Base-by-base conservation (phyloP, 257 asterid genomes). In the Solanum appendiculatum region DNA sequence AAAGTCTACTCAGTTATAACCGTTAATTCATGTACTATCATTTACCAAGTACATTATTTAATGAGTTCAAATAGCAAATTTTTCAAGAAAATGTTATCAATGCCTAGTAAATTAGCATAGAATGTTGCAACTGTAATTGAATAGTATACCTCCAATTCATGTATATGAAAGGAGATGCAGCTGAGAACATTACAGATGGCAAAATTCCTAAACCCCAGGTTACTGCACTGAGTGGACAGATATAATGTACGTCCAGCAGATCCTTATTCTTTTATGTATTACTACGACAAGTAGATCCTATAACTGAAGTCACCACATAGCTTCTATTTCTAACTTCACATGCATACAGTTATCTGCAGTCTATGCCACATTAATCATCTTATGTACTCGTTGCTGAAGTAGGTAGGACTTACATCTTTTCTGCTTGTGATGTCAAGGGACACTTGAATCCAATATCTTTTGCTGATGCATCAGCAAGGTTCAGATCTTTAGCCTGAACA, bases 401-500 rank as follows among this genome's bases (percentile, higher is more conserved):
- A 60, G 64, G 44, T 77, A n/a, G 82, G 82, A 88, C 97, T 90
- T 88, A 97, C 99, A 97, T 94, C 63, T 92, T 90, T 81, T 92
- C 93, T 27, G 98, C 95, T 87, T 91, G 89, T 88, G 88, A 89
- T 56, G 98, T 86, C 93, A 92, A 86, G 14, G 97, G 98, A 72
- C 88, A 93, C 64, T 27, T 92, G 39, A 92, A 46, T 36, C 92
- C 89, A 34, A 92, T 95, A 86, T 93, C 94, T 90, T 94, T 89
- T 73, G 97, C 97, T 44, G 99, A 94, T 86, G 88, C 88, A 27
- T 91, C 89, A 2, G 96, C 99, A 69, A 97, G 98, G 85, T 90
- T 92, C 44, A 97, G 91, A 91, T 97, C 99, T 93, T 97, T 97
- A 87, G 95, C 98, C 99, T 97, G 91, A 88, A 91, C 29, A 16